Percentiles rank a stretch among this genome's conserved stretches.
Evolutionary conservation across 202 grass and related monocot genomes (phyloP).

Genomic region (Digitaria exilis): DNA sequence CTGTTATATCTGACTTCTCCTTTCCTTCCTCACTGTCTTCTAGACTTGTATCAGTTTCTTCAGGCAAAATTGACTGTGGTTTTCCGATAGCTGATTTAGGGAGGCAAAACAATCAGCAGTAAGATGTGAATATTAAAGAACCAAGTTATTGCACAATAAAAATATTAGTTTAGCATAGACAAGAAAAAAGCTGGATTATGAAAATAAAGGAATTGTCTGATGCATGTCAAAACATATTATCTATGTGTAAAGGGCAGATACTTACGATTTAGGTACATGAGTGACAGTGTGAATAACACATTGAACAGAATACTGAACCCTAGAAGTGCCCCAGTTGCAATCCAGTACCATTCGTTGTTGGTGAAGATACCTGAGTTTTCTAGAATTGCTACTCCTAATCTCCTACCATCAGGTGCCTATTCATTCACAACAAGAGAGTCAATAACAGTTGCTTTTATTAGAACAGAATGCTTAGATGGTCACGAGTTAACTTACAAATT

Average conservation of each 20-base stretch:
- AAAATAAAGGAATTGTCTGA: conserved; percentile 14
- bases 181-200: conserved; percentile 11
- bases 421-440: conserved; percentile 35
- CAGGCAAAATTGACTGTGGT: conserved; percentile 63
- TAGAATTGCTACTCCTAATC: conserved; percentile 78
- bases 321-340: conserved; percentile 72
- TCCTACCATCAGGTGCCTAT: conserved; percentile 71
- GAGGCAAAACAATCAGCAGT: background rate
- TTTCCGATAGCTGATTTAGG: conserved; percentile 63
- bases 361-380: conserved; percentile 71
- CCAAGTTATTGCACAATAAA: conserved; percentile 5
- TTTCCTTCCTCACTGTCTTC: conserved; percentile 32
- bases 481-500: conserved; percentile 51
- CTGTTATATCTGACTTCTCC: conserved; percentile 25
- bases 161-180: conserved; percentile 6
- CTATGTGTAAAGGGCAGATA: conserved; percentile 30
- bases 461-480: conserved; percentile 1
- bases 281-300: conserved; percentile 66
- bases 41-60: conserved; percentile 52
- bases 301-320: conserved; percentile 84
- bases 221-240: conserved; percentile 20
- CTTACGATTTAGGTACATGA: conserved; percentile 87
- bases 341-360: conserved; percentile 79
- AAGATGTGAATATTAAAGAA: conserved; percentile 15
- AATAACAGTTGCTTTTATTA: conserved; percentile 22